phyloP scores from a whole-genome alignment of 2,329 filamentous ascomycete genomes.

The Phaeomoniella chlamydospora region DNA sequence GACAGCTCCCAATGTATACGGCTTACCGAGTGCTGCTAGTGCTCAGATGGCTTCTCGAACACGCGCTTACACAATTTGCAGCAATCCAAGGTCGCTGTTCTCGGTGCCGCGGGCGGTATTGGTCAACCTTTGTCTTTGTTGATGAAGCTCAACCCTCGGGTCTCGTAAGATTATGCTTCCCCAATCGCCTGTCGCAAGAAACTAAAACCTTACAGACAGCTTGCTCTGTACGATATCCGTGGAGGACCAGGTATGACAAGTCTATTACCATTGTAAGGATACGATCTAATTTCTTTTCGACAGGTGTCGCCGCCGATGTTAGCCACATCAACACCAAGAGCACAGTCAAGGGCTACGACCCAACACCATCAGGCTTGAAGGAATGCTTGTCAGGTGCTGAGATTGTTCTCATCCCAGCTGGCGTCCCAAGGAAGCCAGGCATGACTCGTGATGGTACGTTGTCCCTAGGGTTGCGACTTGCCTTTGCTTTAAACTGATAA shows the following conservation, averaged over 20 bases:
- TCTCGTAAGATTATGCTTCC: conserved; percentile 33
- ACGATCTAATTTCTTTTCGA: conserved; percentile 3
- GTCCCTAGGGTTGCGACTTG: background rate
- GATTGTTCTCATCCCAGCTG: conserved; percentile 93
- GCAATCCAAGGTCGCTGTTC: conserved; percentile 94
- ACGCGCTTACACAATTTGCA: conserved; percentile 22
- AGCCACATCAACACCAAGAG: conserved; percentile 99
- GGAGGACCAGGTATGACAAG: conserved; percentile 79
- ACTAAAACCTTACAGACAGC: conserved; percentile 35
- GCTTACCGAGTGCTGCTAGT: background rate
- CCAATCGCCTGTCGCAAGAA: background rate
- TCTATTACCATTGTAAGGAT: too few relatives aligned
- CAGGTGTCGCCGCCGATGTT: conserved; percentile 95
- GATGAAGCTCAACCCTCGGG: conserved; percentile 95
- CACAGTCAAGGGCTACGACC: conserved; percentile 77
- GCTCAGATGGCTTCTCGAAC: too few relatives aligned
- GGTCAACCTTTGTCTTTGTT: conserved; percentile 95
- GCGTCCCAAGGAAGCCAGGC: conserved; percentile 97
- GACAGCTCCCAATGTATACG: conserved; percentile 5
- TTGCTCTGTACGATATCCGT: conserved; percentile 96
- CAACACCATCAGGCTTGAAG: conserved; percentile 60
- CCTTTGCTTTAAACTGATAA: conserved; percentile 3
- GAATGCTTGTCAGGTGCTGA: conserved; percentile 74
- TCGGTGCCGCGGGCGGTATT: conserved; percentile 95
- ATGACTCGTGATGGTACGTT: conserved; percentile 87